Evolutionary conservation across 371 early-diverging fungal genomes (phyloP).

Genomic region (Syncephalastrum racemosum): DNA sequence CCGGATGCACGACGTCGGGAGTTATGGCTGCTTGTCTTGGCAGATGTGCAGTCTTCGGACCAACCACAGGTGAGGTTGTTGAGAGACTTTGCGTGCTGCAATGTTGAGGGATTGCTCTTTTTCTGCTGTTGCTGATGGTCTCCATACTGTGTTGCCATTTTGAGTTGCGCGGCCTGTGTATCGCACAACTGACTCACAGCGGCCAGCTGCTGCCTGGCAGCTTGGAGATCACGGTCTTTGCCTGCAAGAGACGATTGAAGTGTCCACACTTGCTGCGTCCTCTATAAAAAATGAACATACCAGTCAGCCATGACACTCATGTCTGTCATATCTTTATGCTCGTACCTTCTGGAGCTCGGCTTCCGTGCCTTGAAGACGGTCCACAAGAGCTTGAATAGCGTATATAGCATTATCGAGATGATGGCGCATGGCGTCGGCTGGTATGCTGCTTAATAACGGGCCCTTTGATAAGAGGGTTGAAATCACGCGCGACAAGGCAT

Average conservation of each 20-base stretch:
- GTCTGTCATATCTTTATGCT: constrained; percentile 3
- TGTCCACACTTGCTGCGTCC: constrained; percentile 17
- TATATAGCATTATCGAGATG: constrained; percentile 25
- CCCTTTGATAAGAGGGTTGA: constrained; percentile 2
- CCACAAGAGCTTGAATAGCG: constrained; percentile 19
- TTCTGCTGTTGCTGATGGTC: constrained; percentile 6
- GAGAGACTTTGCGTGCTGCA: too few species aligned
- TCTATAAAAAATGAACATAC: constrained; percentile 12
- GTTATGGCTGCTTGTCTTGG: not conserved
- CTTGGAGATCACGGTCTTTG: constrained; percentile 33
- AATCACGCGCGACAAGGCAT: not conserved
- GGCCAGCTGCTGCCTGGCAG: constrained; percentile 21
- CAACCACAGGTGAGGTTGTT: too few species aligned
- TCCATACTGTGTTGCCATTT: too few species aligned
- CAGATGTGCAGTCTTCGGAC: too few species aligned
- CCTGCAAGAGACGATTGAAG: constrained; percentile 25
- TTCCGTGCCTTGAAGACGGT: constrained; percentile 13
- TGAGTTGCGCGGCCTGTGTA: constrained; percentile 20
- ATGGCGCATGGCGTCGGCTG: constrained; percentile 15
- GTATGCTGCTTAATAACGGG: constrained; percentile 14
- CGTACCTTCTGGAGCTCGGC: constrained; percentile 19
- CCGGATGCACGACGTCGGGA: constrained; percentile 11
- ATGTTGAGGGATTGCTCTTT: not conserved
- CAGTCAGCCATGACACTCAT: not conserved
- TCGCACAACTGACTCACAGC: constrained; percentile 21